Evolutionary conservation across 2,329 filamentous ascomycete genomes (phyloP), one percentile per base, ranked within the genome.

Genomic region (Cercospora canescens): DNA sequence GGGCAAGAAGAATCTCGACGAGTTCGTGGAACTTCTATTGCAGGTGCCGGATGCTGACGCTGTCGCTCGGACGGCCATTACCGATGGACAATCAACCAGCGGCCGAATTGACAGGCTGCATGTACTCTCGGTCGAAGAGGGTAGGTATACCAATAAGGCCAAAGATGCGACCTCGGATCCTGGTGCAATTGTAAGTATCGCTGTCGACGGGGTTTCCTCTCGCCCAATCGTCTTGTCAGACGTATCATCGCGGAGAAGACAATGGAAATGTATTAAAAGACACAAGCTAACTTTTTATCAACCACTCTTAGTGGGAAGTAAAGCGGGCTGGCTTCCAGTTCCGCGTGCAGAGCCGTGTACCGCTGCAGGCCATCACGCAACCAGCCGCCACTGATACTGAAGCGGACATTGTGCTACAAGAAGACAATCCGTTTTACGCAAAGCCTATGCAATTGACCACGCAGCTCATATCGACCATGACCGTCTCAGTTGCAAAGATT

Each of bases 101-200:
- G 62, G 37, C 6, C 16, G 32, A 26, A 52, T 63, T 24, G 54
- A 63, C n/a, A 45, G 32, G 24, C 54, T 63, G 12, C 62, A 63
- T 41, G 35, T 63, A 18, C 54, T 63, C 6, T 63, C 62, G n/a
- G 62, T 63, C 1, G 62, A 63, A 39, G 55, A 18, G 30, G 62
- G 62, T 8, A 32, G 62, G 11, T 63, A 30, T 52, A 28, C 62
- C n/a, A 37, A 63, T 4, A 63, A 63, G 37, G 34, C 56, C n/a
- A 60, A 60, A 37, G 62, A 63, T 34, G 56, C 21, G 26, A 21
- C 56, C 14, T 24, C 37, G 4, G 18, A 58, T 18, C 54, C 21
- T 45, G 62, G 62, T 18, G 62, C 35, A 16, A 37, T 63, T 21
- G 39, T 41, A 41, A 41, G 39, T 41, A 18, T 21, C 6, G 6